Evolutionary conservation across 2,329 filamentous ascomycete species (phyloP).

Genomic region (Fusarium austroafricanum): DNA sequence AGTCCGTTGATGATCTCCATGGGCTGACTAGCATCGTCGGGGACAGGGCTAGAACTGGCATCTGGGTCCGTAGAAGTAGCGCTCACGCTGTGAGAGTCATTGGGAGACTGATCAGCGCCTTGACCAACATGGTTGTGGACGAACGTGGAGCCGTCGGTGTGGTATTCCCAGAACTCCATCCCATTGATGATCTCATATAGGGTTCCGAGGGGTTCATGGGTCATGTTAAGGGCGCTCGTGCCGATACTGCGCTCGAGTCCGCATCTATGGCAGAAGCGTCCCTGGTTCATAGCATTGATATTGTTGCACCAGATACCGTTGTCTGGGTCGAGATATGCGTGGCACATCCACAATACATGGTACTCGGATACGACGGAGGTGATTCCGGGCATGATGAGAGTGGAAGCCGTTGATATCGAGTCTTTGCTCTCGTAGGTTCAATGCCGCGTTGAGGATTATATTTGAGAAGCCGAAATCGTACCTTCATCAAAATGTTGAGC

Average conservation of each 20-base stretch:
- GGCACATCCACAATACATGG: not conserved
- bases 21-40: not conserved
- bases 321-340: no score
- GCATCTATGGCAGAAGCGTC: not conserved
- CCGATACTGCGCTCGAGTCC: no score
- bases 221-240: no score
- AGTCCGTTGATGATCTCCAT: not conserved
- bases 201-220: no score
- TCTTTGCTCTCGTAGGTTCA: not conserved
- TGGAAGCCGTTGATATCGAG: not conserved
- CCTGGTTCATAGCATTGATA: not conserved
- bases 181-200: no score
- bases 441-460: not conserved
- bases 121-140: not conserved
- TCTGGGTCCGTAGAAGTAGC: no score
- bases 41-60: no score
- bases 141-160: no score
- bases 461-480: not conserved
- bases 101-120: no score
- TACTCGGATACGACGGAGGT: not conserved
- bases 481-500: not conserved
- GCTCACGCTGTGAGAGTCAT: no score
- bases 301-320: no score
- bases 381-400: not conserved
- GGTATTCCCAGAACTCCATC: no score